A percentile compares a stretch with the other conserved stretches of the same genome.
phyloP scores from a whole-genome alignment of 2,329 filamentous ascomycete genomes.

The Penicillium corylophilum region DNA sequence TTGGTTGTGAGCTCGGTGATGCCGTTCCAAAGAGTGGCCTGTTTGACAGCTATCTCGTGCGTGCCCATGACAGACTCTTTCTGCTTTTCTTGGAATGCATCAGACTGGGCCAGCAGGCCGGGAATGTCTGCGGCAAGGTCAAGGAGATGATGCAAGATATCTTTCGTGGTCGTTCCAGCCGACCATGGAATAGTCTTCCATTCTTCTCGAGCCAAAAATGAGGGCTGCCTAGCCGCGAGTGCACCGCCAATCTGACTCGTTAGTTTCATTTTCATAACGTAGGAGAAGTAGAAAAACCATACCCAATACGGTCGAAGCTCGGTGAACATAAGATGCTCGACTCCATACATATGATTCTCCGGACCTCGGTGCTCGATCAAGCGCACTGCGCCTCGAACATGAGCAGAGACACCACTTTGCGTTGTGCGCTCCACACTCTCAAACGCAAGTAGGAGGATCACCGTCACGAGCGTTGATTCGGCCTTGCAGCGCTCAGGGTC shows the following conservation, averaged over 20 bases:
- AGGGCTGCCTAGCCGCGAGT: conserved; percentile 31
- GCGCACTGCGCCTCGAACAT: conserved; percentile 36
- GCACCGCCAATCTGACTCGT: conserved; percentile 30
- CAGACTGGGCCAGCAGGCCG: conserved; percentile 31
- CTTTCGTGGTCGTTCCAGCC: conserved; percentile 35
- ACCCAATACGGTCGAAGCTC: conserved; percentile 43
- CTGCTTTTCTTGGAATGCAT: conserved; percentile 28
- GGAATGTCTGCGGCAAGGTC: conserved; percentile 39
- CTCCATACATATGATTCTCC: conserved; percentile 40
- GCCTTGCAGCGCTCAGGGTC: conserved; percentile 39
- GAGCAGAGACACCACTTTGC: conserved; percentile 31
- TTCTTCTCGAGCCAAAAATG: conserved; percentile 37
- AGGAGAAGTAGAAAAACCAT: conserved; percentile 6
- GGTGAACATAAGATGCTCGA: conserved; percentile 40
- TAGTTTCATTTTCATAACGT: background rate
- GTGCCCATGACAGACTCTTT: conserved; percentile 23
- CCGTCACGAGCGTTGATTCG: conserved; percentile 40
- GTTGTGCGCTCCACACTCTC: conserved; percentile 42
- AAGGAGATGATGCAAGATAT: conserved; percentile 38
- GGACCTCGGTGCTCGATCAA: conserved; percentile 41
- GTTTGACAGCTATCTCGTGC: conserved; percentile 35
- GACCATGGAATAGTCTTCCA: conserved; percentile 44
- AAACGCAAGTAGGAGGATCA: conserved; percentile 39
- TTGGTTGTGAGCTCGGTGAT: conserved; percentile 32
- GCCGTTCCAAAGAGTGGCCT: conserved; percentile 35